phyloP scores from a whole-genome alignment of 2,329 filamentous ascomycete genomes.

The Madurella fahalii region DNA sequence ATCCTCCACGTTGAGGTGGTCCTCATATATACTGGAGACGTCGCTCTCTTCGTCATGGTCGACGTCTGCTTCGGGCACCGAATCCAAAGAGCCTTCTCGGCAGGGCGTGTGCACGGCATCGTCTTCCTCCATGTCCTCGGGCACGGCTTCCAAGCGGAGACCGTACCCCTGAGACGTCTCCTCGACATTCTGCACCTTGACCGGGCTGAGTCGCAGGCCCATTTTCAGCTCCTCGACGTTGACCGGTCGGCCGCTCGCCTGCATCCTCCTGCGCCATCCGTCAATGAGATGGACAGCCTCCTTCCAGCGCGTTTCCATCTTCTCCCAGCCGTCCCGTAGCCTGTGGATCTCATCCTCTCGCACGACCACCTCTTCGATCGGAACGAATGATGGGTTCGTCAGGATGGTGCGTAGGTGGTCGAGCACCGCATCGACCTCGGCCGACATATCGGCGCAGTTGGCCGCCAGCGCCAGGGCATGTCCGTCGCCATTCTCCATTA shows the following conservation, averaged over 20 bases:
- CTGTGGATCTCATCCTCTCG: conserved; percentile 86
- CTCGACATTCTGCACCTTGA: conserved; percentile 50
- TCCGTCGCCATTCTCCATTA: conserved; percentile 22
- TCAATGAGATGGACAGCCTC: conserved; percentile 90
- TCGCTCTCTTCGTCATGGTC: conserved; percentile 34
- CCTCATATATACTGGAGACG: conserved; percentile 43
- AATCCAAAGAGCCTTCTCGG: conserved; percentile 37
- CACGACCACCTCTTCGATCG: conserved; percentile 89
- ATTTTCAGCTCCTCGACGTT: conserved; percentile 64
- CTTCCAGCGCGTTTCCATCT: conserved; percentile 86
- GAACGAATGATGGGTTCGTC: conserved; percentile 94
- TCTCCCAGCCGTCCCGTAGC: conserved; percentile 81
- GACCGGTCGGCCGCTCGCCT: conserved; percentile 63
- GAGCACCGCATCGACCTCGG: conserved; percentile 72
- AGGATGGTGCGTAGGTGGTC: conserved; percentile 78
- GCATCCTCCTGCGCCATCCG: conserved; percentile 82
- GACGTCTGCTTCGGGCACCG: conserved; percentile 35
- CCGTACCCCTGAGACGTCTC: conserved; percentile 41
- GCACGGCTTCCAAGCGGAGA: conserved; percentile 40
- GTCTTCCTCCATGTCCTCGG: conserved; percentile 41
- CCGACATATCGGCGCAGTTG: conserved; percentile 61
- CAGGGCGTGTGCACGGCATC: conserved; percentile 28
- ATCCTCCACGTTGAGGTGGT: conserved; percentile 41
- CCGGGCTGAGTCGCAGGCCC: conserved; percentile 61
- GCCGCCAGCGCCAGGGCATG: conserved; percentile 34